Evolutionary conservation across 2,329 filamentous ascomycete species (phyloP), one percentile per base, ranked within the genome.

Genomic region (Rutstroemia sp.): DNA sequence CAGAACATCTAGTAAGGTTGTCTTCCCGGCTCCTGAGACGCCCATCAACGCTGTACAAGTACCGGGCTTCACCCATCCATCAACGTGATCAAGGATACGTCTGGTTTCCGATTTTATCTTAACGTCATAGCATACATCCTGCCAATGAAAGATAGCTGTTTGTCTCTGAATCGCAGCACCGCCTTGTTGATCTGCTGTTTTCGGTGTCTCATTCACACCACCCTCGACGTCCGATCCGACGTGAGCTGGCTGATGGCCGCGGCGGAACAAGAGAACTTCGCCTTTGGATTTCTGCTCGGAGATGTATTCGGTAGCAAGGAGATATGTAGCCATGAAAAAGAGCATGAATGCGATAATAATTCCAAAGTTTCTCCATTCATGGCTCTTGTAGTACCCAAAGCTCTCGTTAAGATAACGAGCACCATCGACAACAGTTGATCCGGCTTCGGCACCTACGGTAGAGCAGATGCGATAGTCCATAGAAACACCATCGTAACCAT

Each of bases 1-100:
- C 34, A 95, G 78, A 2, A 90, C 87, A 69, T 95, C 90, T 6
- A 95, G 75, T 2, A 95, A 79, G 0, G 90, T 94, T 0, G 90
- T 95, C 72, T 95, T 95, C 52, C 90, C 90, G 16, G 90, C 90
- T 89, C 49, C 84, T 69, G 59, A 57, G 16, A 61, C 58, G 21
- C 65, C 81, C 84, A 87, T 87, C 1, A 87, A 74, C 21, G 83
- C 84, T 19, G 84, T 88, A 47, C 86, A 71, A 45, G 83, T 87
- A 50, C 85, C 85, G 14, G 85, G 85, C 68, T 87, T 86, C 57
- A 87, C 82, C 81, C 83, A 88, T 18, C 85, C 85, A 66, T 86
- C 80, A 14, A 88, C 82, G 58, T 86, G 75, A 59, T 88, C 79
- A 46, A 88, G 71, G 6, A 91, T 85, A 3, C 83, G 78, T 41